Percentiles rank a stretch among this genome's conserved stretches.
These are phyloP conservation scores for Nicotiana paniculata DNA, from an alignment of 257 asterid species.

Conservation along the genomic window DNA sequence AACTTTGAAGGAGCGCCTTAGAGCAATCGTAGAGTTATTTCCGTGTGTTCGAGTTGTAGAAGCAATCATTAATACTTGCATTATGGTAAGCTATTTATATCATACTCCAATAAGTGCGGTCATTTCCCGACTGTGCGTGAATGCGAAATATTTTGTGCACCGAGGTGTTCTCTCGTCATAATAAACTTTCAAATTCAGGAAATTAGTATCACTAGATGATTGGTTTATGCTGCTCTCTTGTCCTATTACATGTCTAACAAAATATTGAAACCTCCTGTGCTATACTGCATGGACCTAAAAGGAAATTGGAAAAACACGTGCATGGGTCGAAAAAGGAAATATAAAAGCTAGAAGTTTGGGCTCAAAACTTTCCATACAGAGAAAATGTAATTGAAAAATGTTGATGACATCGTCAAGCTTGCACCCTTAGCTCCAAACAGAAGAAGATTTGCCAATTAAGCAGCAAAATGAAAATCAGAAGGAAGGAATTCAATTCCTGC, in stretches of 20 bases:
- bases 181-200: neutral
- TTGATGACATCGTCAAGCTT: constrained; percentile 1
- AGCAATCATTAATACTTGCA: too few relatives aligned
- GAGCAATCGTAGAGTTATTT: too few relatives aligned
- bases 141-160: too few relatives aligned
- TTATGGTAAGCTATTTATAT: too few relatives aligned
- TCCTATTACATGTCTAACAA: neutral
- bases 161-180: too few relatives aligned
- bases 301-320: neutral
- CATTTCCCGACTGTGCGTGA: too few relatives aligned
- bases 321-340: neutral
- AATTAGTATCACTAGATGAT: neutral
- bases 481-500: constrained; percentile 12
- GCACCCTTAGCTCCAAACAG: neutral
- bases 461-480: neutral
- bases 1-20: too few relatives aligned
- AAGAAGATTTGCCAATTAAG: neutral
- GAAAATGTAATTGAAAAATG: neutral
- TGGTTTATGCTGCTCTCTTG: neutral
- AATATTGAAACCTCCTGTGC: neutral
- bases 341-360: neutral
- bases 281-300: neutral
- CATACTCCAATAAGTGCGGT: too few relatives aligned
- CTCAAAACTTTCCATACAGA: neutral
- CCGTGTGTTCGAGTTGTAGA: too few relatives aligned